phyloP scores from a whole-genome alignment of 2,329 filamentous ascomycete species.

The Fusarium protoensiforme region DNA sequence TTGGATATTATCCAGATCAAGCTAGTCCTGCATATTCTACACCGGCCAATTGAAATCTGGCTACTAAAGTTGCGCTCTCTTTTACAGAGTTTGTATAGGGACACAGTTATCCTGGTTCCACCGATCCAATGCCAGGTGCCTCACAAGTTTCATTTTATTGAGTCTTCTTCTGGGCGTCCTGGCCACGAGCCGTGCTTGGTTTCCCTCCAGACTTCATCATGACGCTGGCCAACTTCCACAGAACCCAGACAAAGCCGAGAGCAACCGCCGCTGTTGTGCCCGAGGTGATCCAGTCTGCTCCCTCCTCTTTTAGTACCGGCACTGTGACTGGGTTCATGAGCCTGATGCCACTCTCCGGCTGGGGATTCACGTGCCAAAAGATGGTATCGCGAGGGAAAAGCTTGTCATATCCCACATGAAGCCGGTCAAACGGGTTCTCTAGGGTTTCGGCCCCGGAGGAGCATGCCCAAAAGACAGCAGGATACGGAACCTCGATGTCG shows the following conservation, averaged over 20 bases:
- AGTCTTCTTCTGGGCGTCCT: slow-evolving; percentile 36
- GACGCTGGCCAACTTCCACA: slow-evolving; percentile 64
- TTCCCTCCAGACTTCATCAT: slow-evolving; percentile 13
- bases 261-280: slow-evolving; percentile 70
- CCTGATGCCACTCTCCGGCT: slow-evolving; percentile 46
- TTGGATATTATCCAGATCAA: not conserved
- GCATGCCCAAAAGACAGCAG: slow-evolving; percentile 92
- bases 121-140: not conserved
- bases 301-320: slow-evolving; percentile 71
- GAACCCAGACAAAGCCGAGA: slow-evolving; percentile 76
- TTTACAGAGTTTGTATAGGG: not conserved
- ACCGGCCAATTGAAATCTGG: not conserved
- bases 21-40: not conserved
- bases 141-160: slow-evolving; percentile 14
- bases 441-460: slow-evolving; percentile 74
- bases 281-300: slow-evolving; percentile 57
- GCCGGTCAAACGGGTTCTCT: slow-evolving; percentile 85
- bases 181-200: not conserved
- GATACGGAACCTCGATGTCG: slow-evolving; percentile 76
- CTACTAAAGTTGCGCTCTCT: not conserved
- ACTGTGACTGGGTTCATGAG: slow-evolving; percentile 69
- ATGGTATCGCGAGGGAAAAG: slow-evolving; percentile 80
- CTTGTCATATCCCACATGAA: slow-evolving; percentile 86
- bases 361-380: slow-evolving; percentile 82
- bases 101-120: not conserved